Evolutionary conservation across 2,329 filamentous ascomycete genomes (phyloP).

Genomic region (Keithomyces neogunnii): DNA sequence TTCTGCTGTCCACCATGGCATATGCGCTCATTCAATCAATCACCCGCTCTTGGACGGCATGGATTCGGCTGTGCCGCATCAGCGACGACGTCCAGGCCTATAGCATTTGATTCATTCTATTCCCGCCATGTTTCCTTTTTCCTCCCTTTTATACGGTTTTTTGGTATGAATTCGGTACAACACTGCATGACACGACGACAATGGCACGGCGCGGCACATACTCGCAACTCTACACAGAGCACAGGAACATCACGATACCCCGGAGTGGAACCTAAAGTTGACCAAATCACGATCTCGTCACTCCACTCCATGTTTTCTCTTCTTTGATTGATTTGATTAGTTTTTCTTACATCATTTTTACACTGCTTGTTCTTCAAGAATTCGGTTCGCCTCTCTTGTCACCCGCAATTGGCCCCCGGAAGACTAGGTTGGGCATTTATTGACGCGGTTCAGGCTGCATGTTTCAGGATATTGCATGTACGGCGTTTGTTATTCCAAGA

Average conservation of each 20-base stretch:
- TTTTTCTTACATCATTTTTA: conserved; percentile 3
- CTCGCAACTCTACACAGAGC: conserved; percentile 23
- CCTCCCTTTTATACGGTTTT: conserved; percentile 7
- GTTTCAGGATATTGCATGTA: conserved; percentile 8
- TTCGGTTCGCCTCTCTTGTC: not conserved
- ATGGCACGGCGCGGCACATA: conserved; percentile 20
- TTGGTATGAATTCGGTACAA: not conserved
- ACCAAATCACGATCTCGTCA: conserved; percentile 23
- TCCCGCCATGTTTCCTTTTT: not conserved
- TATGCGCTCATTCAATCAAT: not conserved
- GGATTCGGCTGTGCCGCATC: conserved; percentile 6
- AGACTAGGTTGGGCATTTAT: not conserved
- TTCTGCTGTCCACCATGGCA: not conserved
- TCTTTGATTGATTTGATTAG: conserved; percentile 7
- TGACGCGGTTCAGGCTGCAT: conserved; percentile 1
- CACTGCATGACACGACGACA: conserved; percentile 1
- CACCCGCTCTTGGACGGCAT: conserved; percentile 2
- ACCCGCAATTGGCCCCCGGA: not conserved
- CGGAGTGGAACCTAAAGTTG: conserved; percentile 28
- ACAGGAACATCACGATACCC: conserved; percentile 29
- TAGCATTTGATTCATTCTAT: not conserved
- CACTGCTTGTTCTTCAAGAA: not conserved
- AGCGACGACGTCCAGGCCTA: not conserved
- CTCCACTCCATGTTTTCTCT: conserved; percentile 27
- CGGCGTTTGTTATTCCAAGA: conserved; percentile 4